These are phyloP conservation scores for Vigna unguiculata DNA, from an alignment of 306 rosid species.

Conservation along the genomic window DNA sequence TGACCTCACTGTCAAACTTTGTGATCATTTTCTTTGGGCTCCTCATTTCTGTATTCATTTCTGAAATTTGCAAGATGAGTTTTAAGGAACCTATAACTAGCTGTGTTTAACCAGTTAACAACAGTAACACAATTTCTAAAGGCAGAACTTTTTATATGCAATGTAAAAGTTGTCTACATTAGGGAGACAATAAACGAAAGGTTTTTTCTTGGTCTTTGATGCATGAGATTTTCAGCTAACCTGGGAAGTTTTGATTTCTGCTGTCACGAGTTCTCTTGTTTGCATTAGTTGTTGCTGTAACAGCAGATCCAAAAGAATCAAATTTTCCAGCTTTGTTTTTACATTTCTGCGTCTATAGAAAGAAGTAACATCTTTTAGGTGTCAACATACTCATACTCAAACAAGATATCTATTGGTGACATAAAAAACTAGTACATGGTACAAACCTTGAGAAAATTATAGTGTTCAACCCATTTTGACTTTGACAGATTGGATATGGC, in stretches of 20 bases:
- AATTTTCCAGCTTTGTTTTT: constrained; percentile 58
- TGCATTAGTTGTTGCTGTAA: constrained; percentile 58
- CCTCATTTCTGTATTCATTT: constrained; percentile 74
- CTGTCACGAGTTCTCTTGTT: constrained; percentile 66
- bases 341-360: constrained; percentile 64
- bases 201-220: not conserved
- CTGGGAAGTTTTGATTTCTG: constrained; percentile 74
- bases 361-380: constrained; percentile 36
- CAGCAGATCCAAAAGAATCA: constrained; percentile 51
- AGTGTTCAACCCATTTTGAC: constrained; percentile 84
- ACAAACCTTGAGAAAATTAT: constrained; percentile 77
- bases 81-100: constrained; percentile 34
- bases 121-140: not conserved
- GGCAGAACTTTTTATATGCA: constrained; percentile 4
- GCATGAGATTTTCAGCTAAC: constrained; percentile 55
- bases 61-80: constrained; percentile 64
- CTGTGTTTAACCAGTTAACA: not conserved
- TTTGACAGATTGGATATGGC: constrained; percentile 66
- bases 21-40: constrained; percentile 74
- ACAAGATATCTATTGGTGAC: not conserved
- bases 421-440: constrained; percentile 45
- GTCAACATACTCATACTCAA: not conserved
- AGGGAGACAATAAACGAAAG: constrained; percentile 17
- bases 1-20: constrained; percentile 64
- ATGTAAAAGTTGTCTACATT: not conserved